Base-by-base conservation (phyloP, 257 asterid species). In the Nicotiana obtusifolia region DNA sequence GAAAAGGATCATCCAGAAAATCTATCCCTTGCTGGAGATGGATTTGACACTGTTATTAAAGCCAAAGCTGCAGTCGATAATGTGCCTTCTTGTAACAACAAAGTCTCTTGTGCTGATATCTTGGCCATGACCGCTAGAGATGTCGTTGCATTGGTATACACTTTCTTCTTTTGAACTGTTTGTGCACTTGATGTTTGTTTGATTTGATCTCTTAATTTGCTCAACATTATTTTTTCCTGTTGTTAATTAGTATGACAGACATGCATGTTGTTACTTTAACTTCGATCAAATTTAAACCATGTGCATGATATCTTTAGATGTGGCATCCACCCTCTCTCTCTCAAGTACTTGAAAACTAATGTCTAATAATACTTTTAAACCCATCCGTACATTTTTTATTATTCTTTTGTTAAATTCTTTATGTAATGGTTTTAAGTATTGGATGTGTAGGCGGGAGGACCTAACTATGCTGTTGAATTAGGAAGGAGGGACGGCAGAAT, bases 1-100 rank as follows among this genome's bases (percentile, higher is more conserved):
- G 98, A 94, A 90, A 94, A 91, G 89, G 97, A 94, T 73, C 97
- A 93, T n/a, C 95, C 97, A 0, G 97, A 91, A 14, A 91, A 94
- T 86, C 90, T 94, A 64, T 94, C 98, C 0, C 91, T 94, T 0
- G 98, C 98, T 11, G 98, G 98, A 78, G 98, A 94, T 81, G 98
- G 98, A 22, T 94, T 90, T 20, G 98, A 93, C 78, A 90, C 97
- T 0, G 93, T 93, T 54, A 84, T 89, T 9, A 89, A 81, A 90
- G 98, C 97, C 10, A 94, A 93, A 76, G 93, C 93, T 11, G 95
- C 97, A 2, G 94, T 94, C 3, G 97, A 94, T 44, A 84, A 86
- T 11, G 82, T 88, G 76, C 89, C 98, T 22, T 89, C 84, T 73
- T 94, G 98, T 88, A 81, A 85, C 33, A 90, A 93, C 90, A 90